These are phyloP conservation scores for Aureoboletus auriporus DNA, from an alignment of 768 basidiomycete genomes.

Conservation along the genomic window DNA sequence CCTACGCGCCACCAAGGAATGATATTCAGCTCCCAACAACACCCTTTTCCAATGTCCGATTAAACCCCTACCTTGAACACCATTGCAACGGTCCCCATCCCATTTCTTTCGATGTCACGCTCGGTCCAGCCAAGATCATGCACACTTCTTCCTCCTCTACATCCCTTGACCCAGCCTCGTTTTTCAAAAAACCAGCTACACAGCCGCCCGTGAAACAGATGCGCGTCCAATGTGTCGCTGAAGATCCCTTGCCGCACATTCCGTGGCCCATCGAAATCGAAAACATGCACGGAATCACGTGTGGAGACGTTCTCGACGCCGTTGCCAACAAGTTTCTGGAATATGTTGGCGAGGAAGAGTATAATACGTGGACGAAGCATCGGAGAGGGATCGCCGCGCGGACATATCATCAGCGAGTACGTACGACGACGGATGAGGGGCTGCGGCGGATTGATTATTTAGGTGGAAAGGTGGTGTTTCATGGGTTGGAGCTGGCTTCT, in stretches of 20 bases:
- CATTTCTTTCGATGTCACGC: slow-evolving; percentile 47
- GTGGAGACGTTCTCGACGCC: slow-evolving; percentile 47
- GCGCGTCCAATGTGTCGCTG: slow-evolving; percentile 50
- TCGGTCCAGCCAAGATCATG: slow-evolving; percentile 23
- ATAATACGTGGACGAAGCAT: slow-evolving; percentile 18
- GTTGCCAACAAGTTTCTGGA: slow-evolving; percentile 42
- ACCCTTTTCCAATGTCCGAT: slow-evolving; percentile 38
- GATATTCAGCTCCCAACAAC: slow-evolving; percentile 33
- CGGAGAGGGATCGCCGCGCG: slow-evolving; percentile 31
- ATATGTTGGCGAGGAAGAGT: slow-evolving; percentile 25
- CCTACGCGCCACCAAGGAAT: slow-evolving; percentile 12
- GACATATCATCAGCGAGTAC: slow-evolving; percentile 29
- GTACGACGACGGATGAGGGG: slow-evolving; percentile 19
- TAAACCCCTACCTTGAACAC: slow-evolving; percentile 57
- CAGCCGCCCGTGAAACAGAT: slow-evolving; percentile 55
- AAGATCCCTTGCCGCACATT: slow-evolving; percentile 44
- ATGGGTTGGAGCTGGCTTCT: slow-evolving; percentile 47
- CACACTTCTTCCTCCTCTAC: slow-evolving; percentile 25
- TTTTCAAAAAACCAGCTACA: slow-evolving; percentile 56
- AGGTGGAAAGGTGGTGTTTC: slow-evolving; percentile 44
- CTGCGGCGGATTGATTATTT: slow-evolving; percentile 44
- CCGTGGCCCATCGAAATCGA: slow-evolving; percentile 54
- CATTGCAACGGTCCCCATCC: slow-evolving; percentile 36
- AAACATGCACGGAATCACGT: slow-evolving; percentile 45
- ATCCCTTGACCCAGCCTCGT: slow-evolving; percentile 33